Base-by-base conservation (phyloP, 345 rosid genomes). In the Theobroma cacao region DNA sequence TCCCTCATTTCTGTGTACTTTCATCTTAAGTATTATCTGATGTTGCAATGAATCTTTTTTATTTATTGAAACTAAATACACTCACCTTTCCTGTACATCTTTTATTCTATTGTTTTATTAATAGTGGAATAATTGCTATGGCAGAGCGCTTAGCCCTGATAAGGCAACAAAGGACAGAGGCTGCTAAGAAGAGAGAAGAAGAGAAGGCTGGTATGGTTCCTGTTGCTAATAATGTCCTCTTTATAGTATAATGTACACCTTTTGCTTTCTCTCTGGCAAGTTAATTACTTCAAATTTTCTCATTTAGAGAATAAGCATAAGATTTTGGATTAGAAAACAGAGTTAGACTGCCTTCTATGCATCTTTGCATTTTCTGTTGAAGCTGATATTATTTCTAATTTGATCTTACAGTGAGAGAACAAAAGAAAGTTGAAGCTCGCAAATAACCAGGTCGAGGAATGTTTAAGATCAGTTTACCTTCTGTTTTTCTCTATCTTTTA, bases 101-200 rank as follows among this genome's bases (percentile, higher is more conserved):
- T 47, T 28, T 68, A 7, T 45, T 28, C 5, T 12, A 12, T 5
- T 22, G 13, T 47, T 41, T 28, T 33, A 75, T 20, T 66, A 41
- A 17, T 22, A 24, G 40, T 53, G 53, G 53, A 28, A 36, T 15
- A 8, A 33, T 80, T 81, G 41, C 38, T 41, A 36, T 28, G 75
- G 58, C 86, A 94, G 98, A 94, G 76, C 98, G 97, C 62, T 79
- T 93, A 77, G 90, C 89, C 83, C 86, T 95, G 61, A 91, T 95
- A 74, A 94, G 98, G 36, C 94, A 93, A 82, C 94, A 93, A 80
- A 87, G 98, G 82, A 98, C 85, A 74, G 89, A 88, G 72, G 93
- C 91, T 77, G 91, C 93, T 20, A 90, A 82, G 83, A 90, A 90
- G 83, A 84, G 93, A 77, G 93, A 87, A 34, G 90, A 90, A 80